Evolutionary conservation across 345 rosid genomes (phyloP), one percentile per base, ranked within the genome.

Genomic region (Eucalyptus sp.): DNA sequence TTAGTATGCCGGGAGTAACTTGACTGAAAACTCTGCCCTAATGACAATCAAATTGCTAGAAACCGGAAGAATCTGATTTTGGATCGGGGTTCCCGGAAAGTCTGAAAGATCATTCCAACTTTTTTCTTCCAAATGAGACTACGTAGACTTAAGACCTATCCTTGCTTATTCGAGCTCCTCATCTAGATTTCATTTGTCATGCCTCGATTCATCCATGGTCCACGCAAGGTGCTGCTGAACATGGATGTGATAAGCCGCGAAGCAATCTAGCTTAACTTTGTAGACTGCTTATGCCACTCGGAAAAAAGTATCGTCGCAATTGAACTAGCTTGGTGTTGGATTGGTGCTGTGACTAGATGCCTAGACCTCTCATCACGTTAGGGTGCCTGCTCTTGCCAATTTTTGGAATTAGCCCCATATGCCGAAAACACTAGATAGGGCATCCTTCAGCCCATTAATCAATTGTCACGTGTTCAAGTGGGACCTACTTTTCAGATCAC

Each of bases 201-300:
- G 83, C 24, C 27, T 71, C 0, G 5, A 71, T 71, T 71, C 81
- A 37, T 5, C 46, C 46, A 10, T 3, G 46, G 44, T 71, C 27
- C 4, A 18, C 4, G 5, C 27, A 37, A 71, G 44, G 81, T 71
- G 46, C 8, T 37, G 4, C 8, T 37, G 8, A 71, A 18, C 46
- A 71, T 71, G 27, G 14, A 37, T 18, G 46, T 71, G 46, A 71
- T 71, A 37, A 71, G 25, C 46, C 2, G 0, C 5, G 0, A 33
- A 33, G 25, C 46, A 71, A 33, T 33, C 80, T 17, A 68, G 43
- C 24, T 60, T 3, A 27, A 13, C 16, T 33, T 7, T 17, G 43
- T 68, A 33, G 79, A 15, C 3, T 16, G 1, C 16, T 31, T 68
- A 8, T 20, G 12, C 12, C 4, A 2, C 43, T 1, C 0, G 1